phyloP scores from a whole-genome alignment of 768 basidiomycete genomes.

The Leucocoprinus sp. region DNA sequence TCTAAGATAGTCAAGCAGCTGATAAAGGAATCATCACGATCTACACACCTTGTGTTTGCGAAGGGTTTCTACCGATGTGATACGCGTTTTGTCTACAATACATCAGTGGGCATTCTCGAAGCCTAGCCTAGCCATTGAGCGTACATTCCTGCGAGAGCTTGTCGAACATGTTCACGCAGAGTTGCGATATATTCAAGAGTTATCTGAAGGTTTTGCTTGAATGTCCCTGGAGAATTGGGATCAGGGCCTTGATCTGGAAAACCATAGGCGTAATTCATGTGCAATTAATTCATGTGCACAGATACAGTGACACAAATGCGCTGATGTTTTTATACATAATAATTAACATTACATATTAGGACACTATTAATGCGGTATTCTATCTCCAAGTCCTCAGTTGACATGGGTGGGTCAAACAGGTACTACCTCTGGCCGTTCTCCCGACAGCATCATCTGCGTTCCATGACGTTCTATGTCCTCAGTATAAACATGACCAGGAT shows the following conservation, averaged over 20 bases:
- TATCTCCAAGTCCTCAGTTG: too few species aligned
- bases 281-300: too few species aligned
- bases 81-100: constrained; percentile 52
- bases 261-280: constrained; percentile 2
- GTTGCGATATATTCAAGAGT: constrained; percentile 40
- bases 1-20: constrained; percentile 21
- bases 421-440: too few species aligned
- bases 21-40: not conserved
- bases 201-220: constrained; percentile 48
- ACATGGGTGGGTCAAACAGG: too few species aligned
- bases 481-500: too few species aligned
- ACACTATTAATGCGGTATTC: too few species aligned
- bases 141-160: constrained; percentile 46
- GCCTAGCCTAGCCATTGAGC: constrained; percentile 15
- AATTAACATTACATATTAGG: too few species aligned
- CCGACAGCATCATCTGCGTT: too few species aligned
- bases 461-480: too few species aligned
- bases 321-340: too few species aligned
- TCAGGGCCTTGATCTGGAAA: constrained; percentile 28
- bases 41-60: constrained; percentile 46
- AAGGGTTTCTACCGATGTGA: constrained; percentile 42
- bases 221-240: constrained; percentile 51
- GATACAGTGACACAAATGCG: too few species aligned
- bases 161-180: constrained; percentile 41
- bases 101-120: not conserved